phyloP scores from a whole-genome alignment of 2,329 filamentous ascomycete genomes.

The Aspergillus clavatus region DNA sequence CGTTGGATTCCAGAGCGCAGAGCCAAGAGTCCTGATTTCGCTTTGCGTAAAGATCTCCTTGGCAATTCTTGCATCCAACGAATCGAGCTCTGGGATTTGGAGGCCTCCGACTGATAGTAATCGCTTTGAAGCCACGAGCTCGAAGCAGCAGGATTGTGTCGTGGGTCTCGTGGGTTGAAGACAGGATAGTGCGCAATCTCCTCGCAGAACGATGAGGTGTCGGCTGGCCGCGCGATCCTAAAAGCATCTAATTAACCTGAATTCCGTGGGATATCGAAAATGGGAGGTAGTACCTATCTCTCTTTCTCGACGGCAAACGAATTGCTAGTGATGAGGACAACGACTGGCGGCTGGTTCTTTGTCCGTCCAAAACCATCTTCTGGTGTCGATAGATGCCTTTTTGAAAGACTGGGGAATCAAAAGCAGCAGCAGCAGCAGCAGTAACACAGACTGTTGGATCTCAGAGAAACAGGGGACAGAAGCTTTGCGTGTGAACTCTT shows the following conservation, averaged over 20 bases:
- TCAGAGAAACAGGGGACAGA: neutral
- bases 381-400: neutral
- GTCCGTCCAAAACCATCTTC: constrained; percentile 6
- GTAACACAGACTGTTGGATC: neutral
- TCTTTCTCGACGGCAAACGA: constrained; percentile 14
- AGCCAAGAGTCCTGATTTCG: constrained; percentile 28
- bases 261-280: neutral
- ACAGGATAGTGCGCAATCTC: constrained; percentile 34
- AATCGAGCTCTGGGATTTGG: constrained; percentile 15
- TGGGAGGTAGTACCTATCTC: constrained; percentile 19
- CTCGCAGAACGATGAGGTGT: constrained; percentile 22
- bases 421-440: neutral
- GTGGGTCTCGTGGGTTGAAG: constrained; percentile 33
- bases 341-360: constrained; percentile 5
- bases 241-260: neutral
- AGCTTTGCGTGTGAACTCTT: neutral
- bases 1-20: constrained; percentile 25
- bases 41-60: constrained; percentile 28
- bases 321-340: constrained; percentile 20
- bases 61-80: constrained; percentile 26
- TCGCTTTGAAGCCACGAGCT: constrained; percentile 10
- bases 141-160: constrained; percentile 28
- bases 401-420: neutral
- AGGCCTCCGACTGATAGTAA: constrained; percentile 9
- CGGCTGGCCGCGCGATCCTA: constrained; percentile 10